Evolutionary conservation across 1,284 basidiomycete genomes (phyloP).

Genomic region (Microbotryomycetes sp.): DNA sequence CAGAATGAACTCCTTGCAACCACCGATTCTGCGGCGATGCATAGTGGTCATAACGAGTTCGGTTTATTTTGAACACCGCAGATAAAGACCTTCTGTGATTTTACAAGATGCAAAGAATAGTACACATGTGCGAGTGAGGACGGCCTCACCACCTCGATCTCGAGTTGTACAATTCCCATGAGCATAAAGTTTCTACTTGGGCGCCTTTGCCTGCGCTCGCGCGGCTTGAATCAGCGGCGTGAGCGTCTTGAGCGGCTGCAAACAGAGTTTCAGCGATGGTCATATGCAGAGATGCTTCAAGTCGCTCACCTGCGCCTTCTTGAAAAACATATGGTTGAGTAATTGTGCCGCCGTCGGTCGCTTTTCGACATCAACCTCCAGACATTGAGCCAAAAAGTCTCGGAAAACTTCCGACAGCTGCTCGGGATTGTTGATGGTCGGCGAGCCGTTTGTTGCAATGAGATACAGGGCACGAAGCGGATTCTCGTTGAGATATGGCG

Average conservation of each 20-base stretch:
- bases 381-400: conserved; percentile 79
- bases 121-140: too few relatives aligned
- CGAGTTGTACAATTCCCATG: too few relatives aligned
- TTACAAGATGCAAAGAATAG: too few relatives aligned
- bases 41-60: too few relatives aligned
- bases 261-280: conserved; percentile 18
- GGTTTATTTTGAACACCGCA: too few relatives aligned
- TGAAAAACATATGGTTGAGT: conserved; percentile 47
- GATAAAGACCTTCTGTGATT: too few relatives aligned
- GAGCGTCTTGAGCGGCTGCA: conserved; percentile 74
- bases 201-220: conserved; percentile 49
- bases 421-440: conserved; percentile 91
- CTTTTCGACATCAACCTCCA: conserved; percentile 92
- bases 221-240: conserved; percentile 90
- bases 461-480: conserved; percentile 82
- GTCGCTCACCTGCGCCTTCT: conserved; percentile 46
- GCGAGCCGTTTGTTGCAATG: conserved; percentile 97
- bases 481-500: conserved; percentile 95
- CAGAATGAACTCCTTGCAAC: too few relatives aligned
- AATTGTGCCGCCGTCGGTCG: conserved; percentile 79
- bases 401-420: conserved; percentile 77
- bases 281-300: background rate
- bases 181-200: too few relatives aligned
- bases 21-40: too few relatives aligned
- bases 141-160: too few relatives aligned